Evolutionary conservation across 2,329 filamentous ascomycete species (phyloP), one percentile per base, ranked within the genome.

Genomic region (Colletotrichum orbiculare): DNA sequence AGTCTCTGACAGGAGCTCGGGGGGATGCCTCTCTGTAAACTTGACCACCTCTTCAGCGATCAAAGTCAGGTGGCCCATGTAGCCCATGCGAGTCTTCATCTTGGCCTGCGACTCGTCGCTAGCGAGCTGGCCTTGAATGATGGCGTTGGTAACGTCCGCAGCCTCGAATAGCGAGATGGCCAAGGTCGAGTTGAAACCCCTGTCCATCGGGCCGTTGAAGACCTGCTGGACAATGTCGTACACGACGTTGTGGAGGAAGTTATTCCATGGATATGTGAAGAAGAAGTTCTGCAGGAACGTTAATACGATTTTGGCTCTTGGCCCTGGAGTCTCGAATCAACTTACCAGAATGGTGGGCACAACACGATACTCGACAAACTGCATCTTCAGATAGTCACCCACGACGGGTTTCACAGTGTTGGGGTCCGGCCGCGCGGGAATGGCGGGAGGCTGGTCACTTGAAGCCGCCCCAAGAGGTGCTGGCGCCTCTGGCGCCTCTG

Each of bases 201-300:
- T 91, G 71, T 98, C 95, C 92, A 99, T 97, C 0, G 94, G 94
- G 8, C 96, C 96, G 75, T 99, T 99, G 78, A 99, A 98, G 1
- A 99, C 96, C 81, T 99, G 96, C 77, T 99, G 96, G 47, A 99
- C 93, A 73, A 99, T 94, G 76, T 99, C 96, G 75, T 99, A 99
- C 52, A 99, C 96, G 47, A 99, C 96, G 74, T 99, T 99, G 79
- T 99, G 96, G 48, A 99, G 85, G 75, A 99, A 99, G 77, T 99
- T 99, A 79, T 99, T 99, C 96, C 96, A 99, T 1, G 96, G 95
- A 73, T 98, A 99, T 65, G 91, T 89, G 82, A 99, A 99, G 81
- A 99, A 99, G 82, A 98, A 98, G 62, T 94, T 92, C 93, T 96
- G 69, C 6, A 25, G 25, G 4, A 25, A 5, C 25, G 25, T 25